Evolutionary conservation across 1,139 yeast genomes (phyloP), one percentile per base, ranked within the genome.

Genomic region (Kodamaea derodonti): DNA sequence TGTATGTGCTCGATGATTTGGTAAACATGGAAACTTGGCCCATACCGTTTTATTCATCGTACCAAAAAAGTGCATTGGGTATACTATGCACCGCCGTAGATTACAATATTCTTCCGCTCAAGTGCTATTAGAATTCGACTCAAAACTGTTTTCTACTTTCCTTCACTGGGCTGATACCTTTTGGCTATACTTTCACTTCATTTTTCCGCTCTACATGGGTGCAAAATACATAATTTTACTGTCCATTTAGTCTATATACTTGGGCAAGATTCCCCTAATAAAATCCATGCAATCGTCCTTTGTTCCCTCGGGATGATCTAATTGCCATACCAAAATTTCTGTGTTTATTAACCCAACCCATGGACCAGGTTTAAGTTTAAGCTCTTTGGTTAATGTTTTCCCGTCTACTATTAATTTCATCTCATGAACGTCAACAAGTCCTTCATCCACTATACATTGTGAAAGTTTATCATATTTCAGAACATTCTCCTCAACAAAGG

Each of bases 311-410:
- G 95, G 95, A 46, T 85, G 58, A 42, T 83, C 88, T 39, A 87
- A 63, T 57, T 88, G 96, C 85, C 90, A 83, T 11, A 67, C 58
- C 29, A 86, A 55, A 7, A 85, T 69, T 29, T 69, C 59, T 11
- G 75, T 76, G 38, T 76, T 72, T 9, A 80, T 60, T 20, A 60
- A 58, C 7, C 77, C 68, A 70, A 87, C 68, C 95, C 96, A 87
- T 4, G 90, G 88, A 0, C 97, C 97, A 0, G 92, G 87, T 51
- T 81, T 83, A 37, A 63, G 65, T 12, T 68, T 60, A 15, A 83
- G 59, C 12, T 66, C 60, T 32, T 67, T 61, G 33, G 73, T 62
- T 32, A 87, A 56, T 22, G 75, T 72, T 45, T 80, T 85, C 14
- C 97, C 97, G 52, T 84, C 84, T 12, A 83, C 54, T 17, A 81